A percentile compares a stretch with the other conserved stretches of the same genome.
Evolutionary conservation across 768 basidiomycete genomes (phyloP).

Genomic region (Leccinum disarticulatum): DNA sequence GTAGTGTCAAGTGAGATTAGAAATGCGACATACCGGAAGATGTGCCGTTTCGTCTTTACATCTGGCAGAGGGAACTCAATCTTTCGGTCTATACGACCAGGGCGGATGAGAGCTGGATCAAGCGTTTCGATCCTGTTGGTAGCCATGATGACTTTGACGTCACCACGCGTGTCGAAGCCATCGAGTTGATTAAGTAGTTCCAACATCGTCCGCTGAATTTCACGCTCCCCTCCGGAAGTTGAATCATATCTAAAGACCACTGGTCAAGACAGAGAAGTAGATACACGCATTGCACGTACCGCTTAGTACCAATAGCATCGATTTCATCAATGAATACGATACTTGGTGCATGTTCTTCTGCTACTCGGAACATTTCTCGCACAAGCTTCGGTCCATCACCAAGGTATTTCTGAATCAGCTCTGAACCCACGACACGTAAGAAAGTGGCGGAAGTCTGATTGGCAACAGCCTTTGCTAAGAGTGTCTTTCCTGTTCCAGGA

Average conservation of each 20-base stretch:
- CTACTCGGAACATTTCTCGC: constrained; percentile 93
- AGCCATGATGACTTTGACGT: constrained; percentile 99
- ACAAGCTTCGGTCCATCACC: constrained; percentile 99
- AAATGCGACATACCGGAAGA: constrained; percentile 69
- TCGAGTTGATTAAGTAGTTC: constrained; percentile 98
- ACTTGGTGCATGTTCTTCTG: constrained; percentile 96
- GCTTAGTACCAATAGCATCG: constrained; percentile 97
- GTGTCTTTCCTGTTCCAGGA: constrained; percentile 97
- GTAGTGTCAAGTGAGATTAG: neutral
- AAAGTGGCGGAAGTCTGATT: constrained; percentile 99
- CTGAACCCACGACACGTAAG: constrained; percentile 94
- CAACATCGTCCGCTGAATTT: constrained; percentile 99
- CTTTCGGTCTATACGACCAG: constrained; percentile 97
- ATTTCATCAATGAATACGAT: constrained; percentile 99
- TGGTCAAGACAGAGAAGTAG: constrained; percentile 6
- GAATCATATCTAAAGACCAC: constrained; percentile 79
- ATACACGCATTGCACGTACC: constrained; percentile 47
- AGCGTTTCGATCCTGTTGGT: constrained; percentile 97
- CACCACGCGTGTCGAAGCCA: constrained; percentile 99
- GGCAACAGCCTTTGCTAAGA: constrained; percentile 95
- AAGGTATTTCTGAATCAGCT: constrained; percentile 98
- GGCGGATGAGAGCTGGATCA: constrained; percentile 96
- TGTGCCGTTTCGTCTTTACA: constrained; percentile 98
- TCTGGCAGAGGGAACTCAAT: constrained; percentile 98
- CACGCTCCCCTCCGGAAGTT: constrained; percentile 96